These are phyloP conservation scores for Geosmithia flava DNA, from an alignment of 2,329 filamentous ascomycete genomes.

Conservation along the genomic window DNA sequence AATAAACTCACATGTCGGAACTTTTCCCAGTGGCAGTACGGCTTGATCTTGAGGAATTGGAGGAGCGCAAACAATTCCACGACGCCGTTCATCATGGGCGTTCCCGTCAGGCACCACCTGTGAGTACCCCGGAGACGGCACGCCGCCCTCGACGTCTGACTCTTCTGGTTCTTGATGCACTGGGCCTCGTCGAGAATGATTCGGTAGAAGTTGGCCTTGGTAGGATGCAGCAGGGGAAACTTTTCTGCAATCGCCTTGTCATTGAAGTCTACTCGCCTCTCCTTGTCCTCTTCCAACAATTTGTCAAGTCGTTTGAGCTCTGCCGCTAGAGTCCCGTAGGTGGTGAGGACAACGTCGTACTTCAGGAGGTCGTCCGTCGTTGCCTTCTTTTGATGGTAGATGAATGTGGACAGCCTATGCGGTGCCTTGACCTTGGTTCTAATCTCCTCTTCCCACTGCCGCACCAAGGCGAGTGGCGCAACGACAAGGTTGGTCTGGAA, in stretches of 20 bases:
- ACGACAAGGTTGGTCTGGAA: conserved; percentile 69
- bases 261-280: conserved; percentile 22
- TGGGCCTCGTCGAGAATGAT: conserved; percentile 84
- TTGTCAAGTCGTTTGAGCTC: conserved; percentile 50
- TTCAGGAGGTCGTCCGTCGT: conserved; percentile 47
- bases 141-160: conserved; percentile 60
- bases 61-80: conserved; percentile 68
- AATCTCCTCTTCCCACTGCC: conserved; percentile 80
- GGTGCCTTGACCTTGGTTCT: conserved; percentile 49
- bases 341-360: conserved; percentile 74
- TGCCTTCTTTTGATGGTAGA: conserved; percentile 59
- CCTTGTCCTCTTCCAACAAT: conserved; percentile 35
- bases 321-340: conserved; percentile 60
- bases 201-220: conserved; percentile 55
- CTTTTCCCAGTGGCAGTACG: conserved; percentile 52
- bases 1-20: conserved; percentile 41
- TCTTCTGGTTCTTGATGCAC: conserved; percentile 65
- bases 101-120: conserved; percentile 71
- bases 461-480: conserved; percentile 66
- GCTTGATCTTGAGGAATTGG: conserved; percentile 63
- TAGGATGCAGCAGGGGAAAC: conserved; percentile 49
- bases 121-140: conserved; percentile 53
- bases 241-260: conserved; percentile 20
- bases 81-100: conserved; percentile 80
- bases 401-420: conserved; percentile 49